Percentiles rank a stretch among this genome's conserved stretches.
These are phyloP conservation scores for Tubosaeta sp. DNA, from an alignment of 768 basidiomycete species.

Conservation along the genomic window DNA sequence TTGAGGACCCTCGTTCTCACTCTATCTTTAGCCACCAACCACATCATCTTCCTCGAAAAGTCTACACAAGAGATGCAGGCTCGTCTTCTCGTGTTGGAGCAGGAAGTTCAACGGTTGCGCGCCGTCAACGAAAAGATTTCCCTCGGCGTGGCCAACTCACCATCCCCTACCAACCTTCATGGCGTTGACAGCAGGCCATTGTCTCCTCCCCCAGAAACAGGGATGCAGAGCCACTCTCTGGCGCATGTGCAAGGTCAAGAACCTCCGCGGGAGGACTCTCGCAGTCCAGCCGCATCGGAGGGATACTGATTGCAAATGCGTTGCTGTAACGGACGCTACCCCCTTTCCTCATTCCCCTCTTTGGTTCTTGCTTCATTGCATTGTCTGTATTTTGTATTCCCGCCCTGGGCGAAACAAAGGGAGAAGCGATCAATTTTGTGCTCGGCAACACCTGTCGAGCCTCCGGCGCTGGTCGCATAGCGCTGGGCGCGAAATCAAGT, in stretches of 20 bases:
- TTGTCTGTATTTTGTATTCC: conserved; percentile 32
- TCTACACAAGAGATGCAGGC: conserved; percentile 67
- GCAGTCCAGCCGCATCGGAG: conserved; percentile 31
- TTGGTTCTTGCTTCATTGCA: conserved; percentile 32
- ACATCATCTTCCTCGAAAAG: conserved; percentile 70
- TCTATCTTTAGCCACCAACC: conserved; percentile 59
- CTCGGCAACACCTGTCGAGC: conserved; percentile 25
- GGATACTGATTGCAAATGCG: conserved; percentile 24
- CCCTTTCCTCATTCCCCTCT: conserved; percentile 34
- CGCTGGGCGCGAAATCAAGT: conserved; percentile 28
- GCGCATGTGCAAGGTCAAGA: conserved; percentile 57
- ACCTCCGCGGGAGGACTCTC: conserved; percentile 61
- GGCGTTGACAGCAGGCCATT: conserved; percentile 46
- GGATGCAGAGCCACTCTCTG: conserved; percentile 44
- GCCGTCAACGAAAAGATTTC: conserved; percentile 82
- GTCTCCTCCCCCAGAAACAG: conserved; percentile 62
- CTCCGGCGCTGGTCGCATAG: conserved; percentile 31
- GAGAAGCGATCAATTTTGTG: conserved; percentile 14
- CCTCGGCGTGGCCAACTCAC: conserved; percentile 52
- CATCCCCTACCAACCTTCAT: conserved; percentile 48
- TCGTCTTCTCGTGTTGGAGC: conserved; percentile 61
- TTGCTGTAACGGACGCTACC: conserved; percentile 26
- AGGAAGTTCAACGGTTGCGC: conserved; percentile 67
- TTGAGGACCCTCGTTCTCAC: conserved; percentile 5
- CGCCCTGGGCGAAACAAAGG: conserved; percentile 24